Evolutionary conservation across 2,329 filamentous ascomycete genomes (phyloP), one percentile per base, ranked within the genome.

Genomic region (Metarhizium robertsii): DNA sequence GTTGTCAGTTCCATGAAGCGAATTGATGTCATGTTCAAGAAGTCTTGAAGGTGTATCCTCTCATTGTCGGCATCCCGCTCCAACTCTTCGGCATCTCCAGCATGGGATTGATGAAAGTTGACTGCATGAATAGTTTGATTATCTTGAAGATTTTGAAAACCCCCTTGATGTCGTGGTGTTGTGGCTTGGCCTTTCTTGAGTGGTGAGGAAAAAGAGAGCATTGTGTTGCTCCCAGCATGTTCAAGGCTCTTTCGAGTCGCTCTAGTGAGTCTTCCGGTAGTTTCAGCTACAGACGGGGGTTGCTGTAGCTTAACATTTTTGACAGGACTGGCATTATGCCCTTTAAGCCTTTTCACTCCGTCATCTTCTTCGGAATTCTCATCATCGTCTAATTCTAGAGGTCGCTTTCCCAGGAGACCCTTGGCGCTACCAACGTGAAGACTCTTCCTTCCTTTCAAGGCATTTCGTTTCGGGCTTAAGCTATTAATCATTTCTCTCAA

Each of bases 1-100:
- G 92, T 96, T n/a, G 87, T 96, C 52, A 99, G 78, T 67, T 99
- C 94, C 88, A 99, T 96, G 73, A 99, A 99, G 54, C 92, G 89
- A 64, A 99, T 96, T 57, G 90, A 95, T 2, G 92, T 96, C 84
- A 96, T 85, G 59, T 95, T 90, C 48, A 99, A 75, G 71, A 99
- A 99, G 53, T 96, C 88, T 62, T 96, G 90, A 3, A 99, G 77
- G 49, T 92, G 87, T 54, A 96, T 91, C 25, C 78, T 79, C 30
- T 85, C 66, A 20, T 79, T 77, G 13, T 75, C 69, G 20, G 76
- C 76, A n/a, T 83, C 79, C 6, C 73, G 69, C 52, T 76, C 71
- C 29, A 73, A 62, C 47, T 78, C 71, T 2, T 65, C 65, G 20
- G 75, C 73, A 56, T 76, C 66, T 51, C 72, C 65, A n/a, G 69